Evolutionary conservation across 2,329 filamentous ascomycete species (phyloP), one percentile per base, ranked within the genome.

Genomic region (Colletotrichum caudatum): DNA sequence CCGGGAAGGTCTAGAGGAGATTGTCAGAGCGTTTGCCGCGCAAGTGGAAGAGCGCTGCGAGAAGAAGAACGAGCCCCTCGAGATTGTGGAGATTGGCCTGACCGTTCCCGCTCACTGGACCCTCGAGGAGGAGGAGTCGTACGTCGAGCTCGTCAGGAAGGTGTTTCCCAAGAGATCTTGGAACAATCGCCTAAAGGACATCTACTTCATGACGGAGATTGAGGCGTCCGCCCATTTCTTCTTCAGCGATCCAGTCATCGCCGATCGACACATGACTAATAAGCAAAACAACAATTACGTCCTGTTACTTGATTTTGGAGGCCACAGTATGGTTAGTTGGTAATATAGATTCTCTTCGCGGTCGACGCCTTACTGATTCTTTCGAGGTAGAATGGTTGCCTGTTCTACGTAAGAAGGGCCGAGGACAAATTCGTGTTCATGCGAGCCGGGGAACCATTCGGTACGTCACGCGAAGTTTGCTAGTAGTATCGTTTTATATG

Each of bases 231-330:
- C 71, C 4, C 68, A 71, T 23, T 71, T 59, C 35, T 48, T 73
- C 3, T 66, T 58, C 23, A 7, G 18, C 3, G 44, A 63, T 7
- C 18, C 26, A 2, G 14, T 9, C 8, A 29, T 33, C n/a, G 9
- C 14, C 11, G 60, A 59, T 2, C 23, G 37, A 9, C 14, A 37
- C 3, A 9, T 61, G 7, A 12, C 29, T 1, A 18, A 16, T 5
- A 11, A n/a, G 1, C 29, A 9, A 1, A 29, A 50, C 4, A 35
- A 57, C 4, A 35, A 57, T 7, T 60, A 26, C 6, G 33, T 71
- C 7, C 9, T 71, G 53, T 67, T 73, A 8, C 71, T 73, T 1
- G 71, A 73, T 20, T 71, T 67, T n/a, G 67, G 71, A 2, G 71
- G 67, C 1, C 71, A 71, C 39, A 71, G 60, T 29, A 67, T 73